These are phyloP conservation scores for Guyanaporus albipodus DNA, from an alignment of 768 basidiomycete species.

Conservation along the genomic window DNA sequence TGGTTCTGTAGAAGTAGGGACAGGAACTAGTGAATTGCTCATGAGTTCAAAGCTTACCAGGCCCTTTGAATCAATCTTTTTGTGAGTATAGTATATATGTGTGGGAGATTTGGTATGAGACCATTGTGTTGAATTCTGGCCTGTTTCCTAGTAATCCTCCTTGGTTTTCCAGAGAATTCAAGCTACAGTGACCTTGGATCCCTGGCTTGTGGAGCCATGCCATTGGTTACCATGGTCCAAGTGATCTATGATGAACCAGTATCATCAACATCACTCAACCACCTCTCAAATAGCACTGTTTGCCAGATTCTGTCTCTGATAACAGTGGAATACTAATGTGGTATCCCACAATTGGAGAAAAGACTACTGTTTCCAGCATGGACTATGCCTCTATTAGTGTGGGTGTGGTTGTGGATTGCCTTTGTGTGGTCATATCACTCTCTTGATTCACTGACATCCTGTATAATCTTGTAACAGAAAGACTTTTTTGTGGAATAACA, in stretches of 20 bases:
- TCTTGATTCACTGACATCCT: not conserved
- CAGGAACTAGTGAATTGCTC: not conserved
- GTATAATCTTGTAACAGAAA: not conserved
- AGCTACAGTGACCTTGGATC: not conserved
- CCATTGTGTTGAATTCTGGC: not conserved
- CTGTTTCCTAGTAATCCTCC: not conserved
- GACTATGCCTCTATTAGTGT: not conserved
- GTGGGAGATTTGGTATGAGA: not conserved
- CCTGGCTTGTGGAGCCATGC: not conserved
- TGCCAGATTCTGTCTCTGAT: not conserved
- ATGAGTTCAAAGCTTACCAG: not conserved
- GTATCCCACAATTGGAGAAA: not conserved
- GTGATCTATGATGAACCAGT: not conserved
- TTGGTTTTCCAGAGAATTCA: not conserved
- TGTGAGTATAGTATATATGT: not conserved
- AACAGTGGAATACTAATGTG: not conserved
- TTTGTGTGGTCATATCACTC: not conserved
- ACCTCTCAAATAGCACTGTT: not conserved
- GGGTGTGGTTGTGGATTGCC: not conserved
- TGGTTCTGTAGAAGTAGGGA: too few relatives aligned
- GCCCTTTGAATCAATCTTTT: not conserved
- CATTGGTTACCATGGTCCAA: not conserved
- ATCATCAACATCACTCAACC: not conserved
- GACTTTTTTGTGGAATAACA: not conserved
- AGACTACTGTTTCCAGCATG: too few relatives aligned